Base-by-base conservation (phyloP, 192 early-diverging fungal species). In the Linnemannia hyalina region DNA sequence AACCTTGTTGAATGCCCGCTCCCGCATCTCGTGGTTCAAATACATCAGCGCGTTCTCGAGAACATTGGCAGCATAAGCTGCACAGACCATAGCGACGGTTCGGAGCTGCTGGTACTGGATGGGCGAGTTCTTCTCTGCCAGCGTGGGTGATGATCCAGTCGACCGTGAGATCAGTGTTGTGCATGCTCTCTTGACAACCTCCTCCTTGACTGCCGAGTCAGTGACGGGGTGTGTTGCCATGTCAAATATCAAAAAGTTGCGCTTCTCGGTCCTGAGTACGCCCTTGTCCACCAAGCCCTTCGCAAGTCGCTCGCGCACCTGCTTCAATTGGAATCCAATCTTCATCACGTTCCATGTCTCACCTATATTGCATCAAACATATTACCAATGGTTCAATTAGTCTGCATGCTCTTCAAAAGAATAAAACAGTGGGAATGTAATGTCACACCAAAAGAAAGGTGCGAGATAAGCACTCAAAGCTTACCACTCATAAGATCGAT, bases 311-410 rank as follows among this genome's bases (percentile, higher is more conserved):
- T 99, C 98, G 26, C 98, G 94, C 6, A 99, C 98, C 91, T 99
- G 97, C 88, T 98, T 99, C 38, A 99, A 91, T 91, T 99, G 98
- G 88, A 97, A 99, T 69, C 96, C 96, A 87, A 98, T 96, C 85
- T 97, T 98, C 90, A 96, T 93, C 36, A 99, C 92, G 89, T 99
- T 99, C 98, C 98, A 99, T 13, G 98, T 99, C 92, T 99, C 98
- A 70, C 98, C 97, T 97, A 71, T 20, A 80, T 49, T 49, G n/a
- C 35, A 41, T 41, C 32, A 26, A 60, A 52, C 42, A 77, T 46
- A 46, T 68, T 22, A 16, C 36, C 35, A 54, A 5, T 29, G 26
- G 60, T 47, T 7, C 6, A 22, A 69, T 36, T 40, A 18, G 35
- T 16, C 8, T 65, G 40, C 29, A 65, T 65, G 26, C 11, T 32